Conservation (phyloP, 1,139 yeast genomes). For the Hyphopichia khmerensis region DNA sequence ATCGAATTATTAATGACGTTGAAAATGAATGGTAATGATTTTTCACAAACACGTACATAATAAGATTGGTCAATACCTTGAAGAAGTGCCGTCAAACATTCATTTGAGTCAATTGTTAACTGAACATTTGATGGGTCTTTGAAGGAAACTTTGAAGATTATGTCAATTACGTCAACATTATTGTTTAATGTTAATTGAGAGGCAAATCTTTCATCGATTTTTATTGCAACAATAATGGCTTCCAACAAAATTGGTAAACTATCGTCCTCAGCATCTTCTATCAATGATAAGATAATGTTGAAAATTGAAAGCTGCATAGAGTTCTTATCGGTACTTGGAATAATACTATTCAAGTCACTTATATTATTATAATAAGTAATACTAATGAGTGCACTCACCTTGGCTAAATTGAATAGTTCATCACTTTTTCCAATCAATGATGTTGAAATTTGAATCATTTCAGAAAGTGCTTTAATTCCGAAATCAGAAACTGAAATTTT, state of each 20-base stretch:
- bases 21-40: constrained; percentile 53
- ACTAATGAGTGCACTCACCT: constrained; percentile 51
- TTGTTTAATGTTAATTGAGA: constrained; percentile 14
- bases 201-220: constrained; percentile 39
- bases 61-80: constrained; percentile 42
- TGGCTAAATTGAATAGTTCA: constrained; percentile 29
- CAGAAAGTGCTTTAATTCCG: constrained; percentile 38
- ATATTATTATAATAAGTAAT: constrained; percentile 54
- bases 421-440: constrained; percentile 13
- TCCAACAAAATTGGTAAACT: constrained; percentile 78
- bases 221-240: constrained; percentile 56
- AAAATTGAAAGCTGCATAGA: constrained; percentile 29
- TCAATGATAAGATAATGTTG: constrained; percentile 35
- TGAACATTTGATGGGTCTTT: constrained; percentile 78
- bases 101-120: constrained; percentile 61
- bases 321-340: constrained; percentile 13
- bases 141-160: constrained; percentile 64
- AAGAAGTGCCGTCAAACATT: constrained; percentile 58
- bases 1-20: constrained; percentile 28
- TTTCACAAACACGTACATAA: constrained; percentile 49
- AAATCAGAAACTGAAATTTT: constrained; percentile 30
- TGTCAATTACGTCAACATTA: constrained; percentile 37
- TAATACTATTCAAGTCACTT: constrained; percentile 22
- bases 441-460: constrained; percentile 29
- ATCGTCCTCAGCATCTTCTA: constrained; percentile 74